Evolutionary conservation across 1,284 basidiomycete species (phyloP), one percentile per base, ranked within the genome.

Genomic region (Ganoderma meredithae): DNA sequence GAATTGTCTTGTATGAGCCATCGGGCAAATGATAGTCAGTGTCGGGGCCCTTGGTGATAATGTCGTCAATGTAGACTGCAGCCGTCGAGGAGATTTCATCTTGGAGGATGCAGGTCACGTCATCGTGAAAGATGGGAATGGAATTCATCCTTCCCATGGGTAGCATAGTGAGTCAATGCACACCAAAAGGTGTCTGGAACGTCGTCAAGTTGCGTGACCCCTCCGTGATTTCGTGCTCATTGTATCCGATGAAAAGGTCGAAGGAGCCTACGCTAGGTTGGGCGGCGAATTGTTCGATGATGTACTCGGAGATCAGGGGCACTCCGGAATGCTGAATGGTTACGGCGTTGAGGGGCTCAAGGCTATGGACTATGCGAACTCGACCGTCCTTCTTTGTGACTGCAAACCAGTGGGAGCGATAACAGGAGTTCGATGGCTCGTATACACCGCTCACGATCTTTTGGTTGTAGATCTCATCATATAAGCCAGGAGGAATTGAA

Each of bases 81-180:
- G 79, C 77, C 36, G 74, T 22, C 9, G 80, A n/a, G 2, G 78
- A 79, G 73, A 83, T 82, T 61, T 84, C 77, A 2, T 71, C 68
- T 43, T 79, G 74, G 0, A 84, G 71, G 39, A 82, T 81, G 61
- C 76, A 78, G 0, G 76, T 77, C 1, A 83, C 72, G 66, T 80
- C 73, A 44, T 78, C 77, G 65, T 83, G 80, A 55, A 81, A 79
- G 15, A 81, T 79, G 0, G 78, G 77, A 0, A 81, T 77, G 0
- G 79, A 82, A 61, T 83, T 82, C 0, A 81, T 82, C 76, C 76
- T 83, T 0, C 83, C 82, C 80, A 81, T 81, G 0, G 81, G 82
- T 0, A 83, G 66, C 0, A 71, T 75, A 0, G 67, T 71, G 0
- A 81, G 73, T 15, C 74, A 71, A 17, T 73, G 63, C 3, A 72